Percentiles rank a stretch among this genome's conserved stretches.
These are phyloP conservation scores for Triticum aestivum DNA, from an alignment of 176 grass and related monocot genomes.

Conservation along the genomic window IWGSC_CS_RefSeq_v2.1 NC_057796.1:462474533-462475032, in stretches of 20 bases:
- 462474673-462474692: neutral
- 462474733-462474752: neutral
- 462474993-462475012: neutral
- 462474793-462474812: neutral
- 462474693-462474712: neutral
- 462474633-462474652: neutral
- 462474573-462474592: neutral
- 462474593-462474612: neutral
- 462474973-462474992: neutral
- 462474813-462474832: neutral
- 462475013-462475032: neutral
- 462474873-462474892: neutral
- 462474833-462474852: neutral
- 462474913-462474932: neutral
- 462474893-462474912: neutral
- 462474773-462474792: neutral
- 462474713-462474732: neutral
- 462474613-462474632: neutral
- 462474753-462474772: neutral
- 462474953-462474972: conserved; percentile 11
- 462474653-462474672: neutral
- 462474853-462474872: neutral
- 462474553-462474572: neutral
- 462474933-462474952: neutral
- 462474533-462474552: neutral